Conservation (phyloP, 2,329 filamentous ascomycete genomes). For the Apiospora rasikravindrae region DNA sequence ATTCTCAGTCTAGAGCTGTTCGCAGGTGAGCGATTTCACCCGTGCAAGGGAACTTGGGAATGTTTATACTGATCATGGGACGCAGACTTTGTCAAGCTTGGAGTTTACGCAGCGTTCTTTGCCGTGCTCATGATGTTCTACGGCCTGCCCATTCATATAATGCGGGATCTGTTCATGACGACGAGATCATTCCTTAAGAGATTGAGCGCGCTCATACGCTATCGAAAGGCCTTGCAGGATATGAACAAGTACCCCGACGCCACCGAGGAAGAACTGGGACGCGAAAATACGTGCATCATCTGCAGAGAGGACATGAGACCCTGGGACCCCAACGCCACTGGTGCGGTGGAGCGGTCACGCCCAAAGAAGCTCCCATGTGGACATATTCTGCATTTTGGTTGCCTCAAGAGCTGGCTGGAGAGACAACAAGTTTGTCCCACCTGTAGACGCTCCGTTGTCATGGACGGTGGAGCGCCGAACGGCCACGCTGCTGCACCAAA, state of each 20-base stretch:
- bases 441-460: constrained; percentile 83
- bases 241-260: constrained; percentile 97
- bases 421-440: constrained; percentile 97
- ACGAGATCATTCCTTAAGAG: constrained; percentile 89
- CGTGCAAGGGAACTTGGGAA: not conserved
- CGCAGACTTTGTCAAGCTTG: constrained; percentile 85
- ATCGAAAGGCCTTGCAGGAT: constrained; percentile 87
- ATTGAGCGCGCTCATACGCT: constrained; percentile 85
- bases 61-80: constrained; percentile 23
- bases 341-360: constrained; percentile 80
- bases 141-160: constrained; percentile 93
- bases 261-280: constrained; percentile 79
- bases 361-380: constrained; percentile 97
- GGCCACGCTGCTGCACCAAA: constrained; percentile 42
- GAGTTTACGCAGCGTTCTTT: constrained; percentile 92
- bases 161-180: constrained; percentile 93
- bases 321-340: constrained; percentile 69
- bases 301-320: constrained; percentile 94
- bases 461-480: constrained; percentile 51
- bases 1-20: constrained; percentile 85
- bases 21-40: constrained; percentile 63
- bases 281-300: constrained; percentile 96
- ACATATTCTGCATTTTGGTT: constrained; percentile 92
- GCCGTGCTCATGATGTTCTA: constrained; percentile 92
- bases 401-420: constrained; percentile 95